A percentile compares a stretch with the other conserved stretches of the same genome.
phyloP scores from a whole-genome alignment of 1,139 yeast genomes.

The Kodamaea suecica region DNA sequence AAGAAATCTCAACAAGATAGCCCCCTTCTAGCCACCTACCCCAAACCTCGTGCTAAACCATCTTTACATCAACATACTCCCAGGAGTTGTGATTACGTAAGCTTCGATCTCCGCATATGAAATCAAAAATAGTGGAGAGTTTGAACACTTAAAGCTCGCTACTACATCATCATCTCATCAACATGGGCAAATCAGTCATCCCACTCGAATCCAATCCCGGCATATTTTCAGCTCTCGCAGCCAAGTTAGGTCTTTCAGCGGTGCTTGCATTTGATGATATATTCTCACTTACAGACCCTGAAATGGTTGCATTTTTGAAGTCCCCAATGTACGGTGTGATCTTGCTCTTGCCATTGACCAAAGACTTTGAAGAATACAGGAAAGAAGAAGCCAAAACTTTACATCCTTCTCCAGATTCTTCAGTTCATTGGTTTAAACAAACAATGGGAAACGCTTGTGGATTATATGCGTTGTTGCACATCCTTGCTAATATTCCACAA shows the following conservation, averaged over 20 bases:
- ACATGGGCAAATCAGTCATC: slow-evolving; percentile 42
- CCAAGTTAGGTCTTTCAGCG: slow-evolving; percentile 62
- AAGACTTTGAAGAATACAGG: slow-evolving; percentile 12
- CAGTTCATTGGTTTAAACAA: slow-evolving; percentile 72
- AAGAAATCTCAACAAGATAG: too few relatives aligned
- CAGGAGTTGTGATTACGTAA: too few relatives aligned
- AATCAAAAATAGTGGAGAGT: not conserved
- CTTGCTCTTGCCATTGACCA: slow-evolving; percentile 76
- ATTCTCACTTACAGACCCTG: slow-evolving; percentile 78
- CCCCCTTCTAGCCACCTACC: too few relatives aligned
- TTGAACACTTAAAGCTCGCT: too few relatives aligned
- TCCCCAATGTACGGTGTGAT: slow-evolving; percentile 76
- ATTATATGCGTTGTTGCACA: slow-evolving; percentile 79
- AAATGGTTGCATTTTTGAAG: slow-evolving; percentile 72
- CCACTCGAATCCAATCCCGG: slow-evolving; percentile 92
- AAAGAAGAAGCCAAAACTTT: too few relatives aligned
- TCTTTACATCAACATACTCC: not conserved
- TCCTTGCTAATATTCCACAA: slow-evolving; percentile 59
- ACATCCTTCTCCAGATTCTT: slow-evolving; percentile 3
- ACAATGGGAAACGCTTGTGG: slow-evolving; percentile 92
- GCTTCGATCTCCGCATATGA: not conserved
- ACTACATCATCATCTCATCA: too few relatives aligned
- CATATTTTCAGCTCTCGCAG: slow-evolving; percentile 71
- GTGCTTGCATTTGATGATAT: slow-evolving; percentile 72
- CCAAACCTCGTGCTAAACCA: not conserved